Conservation (phyloP, 2,329 filamentous ascomycete species). For the Ophiostoma sp. region DNA sequence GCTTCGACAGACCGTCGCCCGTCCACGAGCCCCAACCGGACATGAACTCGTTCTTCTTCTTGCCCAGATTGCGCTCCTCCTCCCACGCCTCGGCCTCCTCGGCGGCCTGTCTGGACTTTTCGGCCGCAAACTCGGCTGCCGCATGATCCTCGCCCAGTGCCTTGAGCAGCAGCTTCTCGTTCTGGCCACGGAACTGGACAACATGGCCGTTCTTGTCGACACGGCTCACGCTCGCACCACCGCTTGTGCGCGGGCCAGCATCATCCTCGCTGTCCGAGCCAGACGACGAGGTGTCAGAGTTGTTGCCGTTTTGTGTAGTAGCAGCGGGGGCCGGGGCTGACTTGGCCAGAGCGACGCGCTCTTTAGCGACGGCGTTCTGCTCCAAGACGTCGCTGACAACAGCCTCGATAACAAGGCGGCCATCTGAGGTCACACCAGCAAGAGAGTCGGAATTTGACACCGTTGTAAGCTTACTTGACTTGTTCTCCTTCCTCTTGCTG, state of each 20-base stretch:
- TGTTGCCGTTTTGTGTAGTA: slow-evolving; percentile 31
- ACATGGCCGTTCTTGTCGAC: slow-evolving; percentile 32
- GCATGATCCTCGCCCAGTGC: slow-evolving; percentile 81
- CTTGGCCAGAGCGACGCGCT: not conserved
- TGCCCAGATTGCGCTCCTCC: slow-evolving; percentile 53
- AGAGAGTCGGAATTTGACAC: not conserved
- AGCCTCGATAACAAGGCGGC: slow-evolving; percentile 14
- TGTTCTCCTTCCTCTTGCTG: slow-evolving; percentile 15
- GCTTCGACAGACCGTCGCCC: slow-evolving; percentile 72
- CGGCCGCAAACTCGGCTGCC: slow-evolving; percentile 68
- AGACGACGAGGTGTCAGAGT: slow-evolving; percentile 31
- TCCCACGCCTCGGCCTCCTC: slow-evolving; percentile 79
- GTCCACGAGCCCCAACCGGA: slow-evolving; percentile 94
- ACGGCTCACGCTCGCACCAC: slow-evolving; percentile 37
- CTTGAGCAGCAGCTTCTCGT: slow-evolving; percentile 65
- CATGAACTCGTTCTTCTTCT: slow-evolving; percentile 62
- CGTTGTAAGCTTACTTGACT: not conserved
- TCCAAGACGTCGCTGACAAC: slow-evolving; percentile 18
- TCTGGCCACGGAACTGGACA: slow-evolving; percentile 53
- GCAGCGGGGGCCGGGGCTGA: not conserved
- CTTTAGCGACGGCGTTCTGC: slow-evolving; percentile 8
- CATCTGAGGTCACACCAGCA: slow-evolving; percentile 13
- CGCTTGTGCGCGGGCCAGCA: not conserved
- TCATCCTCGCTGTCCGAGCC: slow-evolving; percentile 23
- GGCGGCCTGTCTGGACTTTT: slow-evolving; percentile 66